phyloP scores from a whole-genome alignment of 805 yeast genomes.

The Wickerhamiella shivajii region DNA sequence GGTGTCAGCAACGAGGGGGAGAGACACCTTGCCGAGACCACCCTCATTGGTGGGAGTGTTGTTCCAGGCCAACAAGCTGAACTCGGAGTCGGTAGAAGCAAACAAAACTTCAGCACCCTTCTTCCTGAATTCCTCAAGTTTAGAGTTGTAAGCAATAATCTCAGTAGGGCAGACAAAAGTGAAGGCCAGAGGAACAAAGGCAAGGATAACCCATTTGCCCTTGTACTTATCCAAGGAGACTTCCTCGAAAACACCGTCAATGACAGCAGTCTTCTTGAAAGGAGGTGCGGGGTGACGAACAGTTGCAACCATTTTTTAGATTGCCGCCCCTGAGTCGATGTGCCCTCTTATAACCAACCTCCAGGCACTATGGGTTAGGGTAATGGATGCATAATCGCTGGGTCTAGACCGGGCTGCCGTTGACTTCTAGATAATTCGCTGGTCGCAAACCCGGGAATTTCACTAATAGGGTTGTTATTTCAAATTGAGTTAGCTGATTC shows the following conservation, averaged over 20 bases:
- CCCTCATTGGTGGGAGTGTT: slow-evolving; percentile 92
- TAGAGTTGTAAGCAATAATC: slow-evolving; percentile 95
- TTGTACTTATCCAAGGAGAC: slow-evolving; percentile 83
- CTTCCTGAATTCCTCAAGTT: slow-evolving; percentile 73
- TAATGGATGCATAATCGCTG: background rate
- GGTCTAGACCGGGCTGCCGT: slow-evolving; percentile 5
- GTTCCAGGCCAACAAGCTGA: slow-evolving; percentile 94
- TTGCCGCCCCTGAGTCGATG: too few relatives aligned
- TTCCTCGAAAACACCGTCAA: slow-evolving; percentile 91
- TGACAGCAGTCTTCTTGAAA: slow-evolving; percentile 90
- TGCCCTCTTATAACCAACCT: too few relatives aligned
- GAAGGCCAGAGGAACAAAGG: slow-evolving; percentile 95
- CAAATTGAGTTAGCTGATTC: too few relatives aligned
- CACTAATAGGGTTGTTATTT: too few relatives aligned
- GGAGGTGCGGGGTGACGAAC: slow-evolving; percentile 53
- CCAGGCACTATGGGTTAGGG: too few relatives aligned
- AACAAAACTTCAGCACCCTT: slow-evolving; percentile 78
- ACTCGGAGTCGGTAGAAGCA: slow-evolving; percentile 96
- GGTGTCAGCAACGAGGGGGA: slow-evolving; percentile 90
- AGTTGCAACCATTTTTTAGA: slow-evolving; percentile 9
- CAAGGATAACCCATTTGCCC: slow-evolving; percentile 94
- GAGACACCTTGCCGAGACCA: slow-evolving; percentile 88
- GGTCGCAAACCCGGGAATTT: too few relatives aligned
- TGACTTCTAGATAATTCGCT: too few relatives aligned
- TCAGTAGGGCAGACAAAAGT: slow-evolving; percentile 98